Evolutionary conservation across 2,329 filamentous ascomycete genomes (phyloP), one percentile per base, ranked within the genome.

Genomic region (Incumbomyces delicatus): DNA sequence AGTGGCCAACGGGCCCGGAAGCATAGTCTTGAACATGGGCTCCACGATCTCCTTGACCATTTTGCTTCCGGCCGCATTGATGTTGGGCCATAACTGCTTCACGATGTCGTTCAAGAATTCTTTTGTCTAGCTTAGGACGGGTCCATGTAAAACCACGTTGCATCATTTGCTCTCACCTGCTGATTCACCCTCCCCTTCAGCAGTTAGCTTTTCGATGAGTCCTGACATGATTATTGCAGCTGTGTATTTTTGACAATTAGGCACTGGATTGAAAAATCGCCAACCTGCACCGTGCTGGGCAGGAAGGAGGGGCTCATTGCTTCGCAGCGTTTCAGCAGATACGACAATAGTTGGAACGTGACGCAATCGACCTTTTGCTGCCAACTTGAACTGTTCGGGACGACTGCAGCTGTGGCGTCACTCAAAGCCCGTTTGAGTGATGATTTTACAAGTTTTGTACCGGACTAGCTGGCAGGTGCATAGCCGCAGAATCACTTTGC

Each of bases 31-130:
- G 47, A 52, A 52, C 50, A 52, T 52, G 38, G 50, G 50, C 47
- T 52, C 50, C 33, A 52, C 50, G 50, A 52, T 52, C 43, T 52
- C 50, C 47, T 52, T 52, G 50, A 52, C 50, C 48, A 52, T 52
- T 17, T 52, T 50, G 41, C 47, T 50, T 34, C 50, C 50, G 30
- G 50, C 50, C 20, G 50, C 50, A 35, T 52, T 52, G 47, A 52
- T 52, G 29, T 52, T 52, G 22, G 50, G 50, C 50, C 50, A 52
- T 50, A 52, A 22, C 41, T 33, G 34, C 36, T 50, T 52, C 44
- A 52, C 50, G 34, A 52, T 47, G 34, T 52, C 50, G 48, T 52
- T 52, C 31, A 52, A 42, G 44, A 52, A 52, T 47, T 52, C 47
- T 47, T 52, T 43, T 52, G 50, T 52, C 42, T 14, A 29, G 37